Evolutionary conservation across 2,329 filamentous ascomycete species (phyloP).

Genomic region (Gremmenia infestans): DNA sequence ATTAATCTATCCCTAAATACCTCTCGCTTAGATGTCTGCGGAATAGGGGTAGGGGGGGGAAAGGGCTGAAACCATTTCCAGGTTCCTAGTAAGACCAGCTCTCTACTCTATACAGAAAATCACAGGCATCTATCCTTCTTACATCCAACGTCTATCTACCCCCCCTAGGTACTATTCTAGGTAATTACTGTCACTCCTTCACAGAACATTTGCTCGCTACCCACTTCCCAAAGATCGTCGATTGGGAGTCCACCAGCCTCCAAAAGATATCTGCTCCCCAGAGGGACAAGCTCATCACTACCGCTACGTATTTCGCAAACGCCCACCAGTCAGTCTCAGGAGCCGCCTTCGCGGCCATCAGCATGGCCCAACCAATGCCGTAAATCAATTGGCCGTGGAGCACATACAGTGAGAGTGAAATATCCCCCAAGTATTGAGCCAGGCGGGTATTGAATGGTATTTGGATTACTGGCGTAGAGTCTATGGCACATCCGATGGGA

Average conservation of each 20-base stretch:
- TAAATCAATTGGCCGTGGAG: constrained; percentile 46
- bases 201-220: constrained; percentile 4
- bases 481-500: constrained; percentile 8
- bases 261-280: constrained; percentile 8
- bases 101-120: background rate
- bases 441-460: constrained; percentile 41
- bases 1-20: too few species aligned
- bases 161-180: background rate
- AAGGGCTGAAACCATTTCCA: too few species aligned
- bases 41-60: too few species aligned
- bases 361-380: constrained; percentile 11
- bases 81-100: too few species aligned
- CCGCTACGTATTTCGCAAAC: background rate
- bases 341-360: background rate
- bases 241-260: constrained; percentile 1
- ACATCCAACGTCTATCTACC: background rate
- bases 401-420: constrained; percentile 54
- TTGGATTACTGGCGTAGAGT: constrained; percentile 27
- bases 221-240: constrained; percentile 3
- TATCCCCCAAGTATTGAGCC: constrained; percentile 49
- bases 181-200: background rate
- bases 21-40: too few species aligned
- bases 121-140: background rate
- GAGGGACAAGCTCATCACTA: background rate
- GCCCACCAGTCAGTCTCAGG: background rate